Conservation (phyloP, 2,329 filamentous ascomycete species). For the Ophidiomyces ophidiicola region DNA sequence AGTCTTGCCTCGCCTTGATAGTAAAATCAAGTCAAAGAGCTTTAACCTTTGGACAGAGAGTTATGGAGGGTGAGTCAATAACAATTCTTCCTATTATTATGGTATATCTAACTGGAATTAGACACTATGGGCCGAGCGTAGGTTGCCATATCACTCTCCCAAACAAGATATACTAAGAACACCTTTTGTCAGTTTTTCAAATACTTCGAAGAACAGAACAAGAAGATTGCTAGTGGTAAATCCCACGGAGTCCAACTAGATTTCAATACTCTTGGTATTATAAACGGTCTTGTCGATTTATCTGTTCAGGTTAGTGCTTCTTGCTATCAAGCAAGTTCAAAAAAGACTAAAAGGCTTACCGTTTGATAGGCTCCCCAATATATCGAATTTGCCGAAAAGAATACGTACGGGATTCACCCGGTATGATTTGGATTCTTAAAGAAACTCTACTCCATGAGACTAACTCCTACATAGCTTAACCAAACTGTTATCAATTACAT, state of each 20-base stretch:
- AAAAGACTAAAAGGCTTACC: neutral
- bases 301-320: slow-evolving; percentile 34
- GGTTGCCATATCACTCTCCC: neutral
- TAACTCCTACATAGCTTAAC: slow-evolving; percentile 32
- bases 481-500: slow-evolving; percentile 49
- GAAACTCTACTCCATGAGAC: neutral
- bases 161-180: neutral
- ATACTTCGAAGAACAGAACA: slow-evolving; percentile 48
- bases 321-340: neutral
- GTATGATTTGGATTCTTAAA: neutral
- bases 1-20: slow-evolving; percentile 38
- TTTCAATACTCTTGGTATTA: slow-evolving; percentile 44
- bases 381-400: slow-evolving; percentile 7
- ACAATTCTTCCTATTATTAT: neutral
- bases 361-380: slow-evolving; percentile 4
- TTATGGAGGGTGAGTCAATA: slow-evolving; percentile 33
- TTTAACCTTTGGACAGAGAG: slow-evolving; percentile 51
- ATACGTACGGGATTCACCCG: slow-evolving; percentile 10
- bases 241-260: slow-evolving; percentile 40
- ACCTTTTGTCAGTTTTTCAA: slow-evolving; percentile 36
- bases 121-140: slow-evolving; percentile 40
- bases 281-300: slow-evolving; percentile 46
- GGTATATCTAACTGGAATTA: slow-evolving; percentile 22
- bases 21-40: slow-evolving; percentile 39
- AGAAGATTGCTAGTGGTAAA: slow-evolving; percentile 41